Conservation (phyloP, 345 rosid genomes). For the Eucalyptus paniculata region DNA sequence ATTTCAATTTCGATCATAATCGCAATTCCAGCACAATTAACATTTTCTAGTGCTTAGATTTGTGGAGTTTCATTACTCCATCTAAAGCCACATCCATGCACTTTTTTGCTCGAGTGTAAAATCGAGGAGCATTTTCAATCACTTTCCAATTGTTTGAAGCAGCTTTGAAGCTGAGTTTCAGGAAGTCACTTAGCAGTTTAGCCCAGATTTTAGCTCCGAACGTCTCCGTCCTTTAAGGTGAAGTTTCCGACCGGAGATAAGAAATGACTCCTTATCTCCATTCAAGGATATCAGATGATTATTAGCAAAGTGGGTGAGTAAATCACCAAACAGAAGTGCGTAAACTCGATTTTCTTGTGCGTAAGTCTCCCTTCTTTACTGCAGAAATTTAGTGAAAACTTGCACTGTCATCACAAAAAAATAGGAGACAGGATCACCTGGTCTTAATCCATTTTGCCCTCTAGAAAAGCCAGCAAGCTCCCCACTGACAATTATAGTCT, state of each 20-base stretch:
- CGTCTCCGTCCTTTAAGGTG: neutral
- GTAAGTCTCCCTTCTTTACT: too few relatives aligned
- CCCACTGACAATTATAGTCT: neutral
- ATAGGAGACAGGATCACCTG: neutral
- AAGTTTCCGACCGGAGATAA: neutral
- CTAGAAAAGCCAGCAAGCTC: neutral
- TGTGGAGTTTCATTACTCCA: neutral
- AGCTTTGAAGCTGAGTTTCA: neutral
- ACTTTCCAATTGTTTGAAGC: neutral
- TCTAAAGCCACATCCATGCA: neutral
- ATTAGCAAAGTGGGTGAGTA: neutral
- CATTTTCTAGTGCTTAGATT: neutral
- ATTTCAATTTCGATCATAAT: too few relatives aligned
- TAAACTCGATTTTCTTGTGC: neutral
- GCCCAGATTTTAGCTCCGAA: neutral
- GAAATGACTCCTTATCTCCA: neutral
- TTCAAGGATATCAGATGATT: accelerated
- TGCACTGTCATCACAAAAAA: neutral
- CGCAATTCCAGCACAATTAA: neutral
- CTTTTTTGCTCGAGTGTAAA: neutral
- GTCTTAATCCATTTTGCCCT: neutral
- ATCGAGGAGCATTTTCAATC: neutral
- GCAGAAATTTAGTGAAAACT: neutral
- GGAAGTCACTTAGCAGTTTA: neutral
- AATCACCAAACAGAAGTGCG: neutral